Percentiles rank a stretch among this genome's conserved stretches.
Evolutionary conservation across 2,329 filamentous ascomycete genomes (phyloP).

Genomic region (Phoma sp.): DNA sequence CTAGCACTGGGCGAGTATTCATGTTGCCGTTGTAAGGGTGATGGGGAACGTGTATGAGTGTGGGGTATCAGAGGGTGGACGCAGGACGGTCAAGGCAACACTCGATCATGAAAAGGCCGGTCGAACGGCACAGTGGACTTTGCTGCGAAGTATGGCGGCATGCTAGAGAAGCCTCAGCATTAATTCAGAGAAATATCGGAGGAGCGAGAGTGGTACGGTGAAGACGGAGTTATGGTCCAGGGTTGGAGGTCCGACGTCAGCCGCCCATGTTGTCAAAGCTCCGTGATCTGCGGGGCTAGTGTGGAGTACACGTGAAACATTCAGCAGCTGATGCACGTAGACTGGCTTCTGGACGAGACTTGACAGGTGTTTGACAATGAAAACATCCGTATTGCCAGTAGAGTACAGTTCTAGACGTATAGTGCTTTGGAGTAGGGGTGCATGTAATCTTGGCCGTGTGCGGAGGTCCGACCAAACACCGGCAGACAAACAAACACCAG

Average conservation of each 20-base stretch:
- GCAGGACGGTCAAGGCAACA: conserved; percentile 15
- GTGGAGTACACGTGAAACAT: conserved; percentile 9
- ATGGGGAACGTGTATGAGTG: conserved; percentile 1
- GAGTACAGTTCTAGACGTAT: too few relatives aligned
- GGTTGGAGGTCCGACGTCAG: conserved; percentile 21
- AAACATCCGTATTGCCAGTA: too few relatives aligned
- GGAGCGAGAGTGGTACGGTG: conserved; percentile 8
- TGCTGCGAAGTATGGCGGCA: conserved; percentile 22
- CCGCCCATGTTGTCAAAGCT: conserved; percentile 7
- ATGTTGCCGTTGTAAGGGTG: conserved; percentile 57
- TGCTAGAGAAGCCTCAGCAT: conserved; percentile 32
- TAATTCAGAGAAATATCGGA: conserved; percentile 19
- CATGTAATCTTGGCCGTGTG: neutral
- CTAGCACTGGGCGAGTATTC: conserved; percentile 89
- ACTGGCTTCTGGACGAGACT: too few relatives aligned
- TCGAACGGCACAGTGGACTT: conserved; percentile 23
- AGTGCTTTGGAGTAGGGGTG: too few relatives aligned
- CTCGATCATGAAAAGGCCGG: conserved; percentile 17
- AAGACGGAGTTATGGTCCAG: neutral
- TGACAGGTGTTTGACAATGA: too few relatives aligned
- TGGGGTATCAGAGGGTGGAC: conserved; percentile 18
- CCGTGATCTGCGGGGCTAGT: conserved; percentile 19
- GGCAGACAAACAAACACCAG: too few relatives aligned
- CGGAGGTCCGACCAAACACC: neutral
- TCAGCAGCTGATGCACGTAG: neutral